Percentiles rank a stretch among this genome's conserved stretches.
These are phyloP conservation scores for Solanum corneliomulleri DNA, from an alignment of 257 asterid genomes.

Conservation along the genomic window DNA sequence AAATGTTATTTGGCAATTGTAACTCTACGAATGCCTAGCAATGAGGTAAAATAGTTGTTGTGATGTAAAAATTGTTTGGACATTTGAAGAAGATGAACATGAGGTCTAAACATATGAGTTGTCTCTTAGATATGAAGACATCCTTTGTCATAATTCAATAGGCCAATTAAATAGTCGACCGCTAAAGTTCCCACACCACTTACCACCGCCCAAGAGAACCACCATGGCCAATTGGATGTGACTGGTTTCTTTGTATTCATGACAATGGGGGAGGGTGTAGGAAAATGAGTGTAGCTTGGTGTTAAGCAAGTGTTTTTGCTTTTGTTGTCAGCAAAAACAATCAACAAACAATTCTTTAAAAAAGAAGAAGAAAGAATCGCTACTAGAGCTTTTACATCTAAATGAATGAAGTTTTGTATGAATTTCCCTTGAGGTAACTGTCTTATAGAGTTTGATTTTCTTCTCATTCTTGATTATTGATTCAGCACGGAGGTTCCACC, in stretches of 20 bases:
- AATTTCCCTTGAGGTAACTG: not conserved
- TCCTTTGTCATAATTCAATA: not conserved
- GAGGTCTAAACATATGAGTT: not conserved
- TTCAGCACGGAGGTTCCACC: conserved; percentile 91
- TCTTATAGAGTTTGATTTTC: not conserved
- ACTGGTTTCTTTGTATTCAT: not conserved
- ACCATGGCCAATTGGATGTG: not conserved
- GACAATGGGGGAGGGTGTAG: not conserved
- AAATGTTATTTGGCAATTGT: not conserved
- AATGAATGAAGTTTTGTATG: not conserved
- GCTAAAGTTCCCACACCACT: not conserved
- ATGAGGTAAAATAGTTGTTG: not conserved
- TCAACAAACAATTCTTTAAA: not conserved
- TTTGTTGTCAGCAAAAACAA: not conserved
- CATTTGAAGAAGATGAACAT: not conserved
- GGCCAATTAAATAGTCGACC: not conserved
- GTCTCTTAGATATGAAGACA: not conserved
- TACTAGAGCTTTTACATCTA: not conserved
- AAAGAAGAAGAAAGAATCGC: not conserved
- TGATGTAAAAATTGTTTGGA: not conserved
- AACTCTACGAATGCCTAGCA: not conserved
- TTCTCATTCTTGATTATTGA: not conserved
- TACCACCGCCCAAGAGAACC: not conserved
- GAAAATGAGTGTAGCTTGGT: not conserved
- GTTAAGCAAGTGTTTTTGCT: not conserved